phyloP scores from a whole-genome alignment of 2,329 filamentous ascomycete species.

The Leptographium lundbergii region DNA sequence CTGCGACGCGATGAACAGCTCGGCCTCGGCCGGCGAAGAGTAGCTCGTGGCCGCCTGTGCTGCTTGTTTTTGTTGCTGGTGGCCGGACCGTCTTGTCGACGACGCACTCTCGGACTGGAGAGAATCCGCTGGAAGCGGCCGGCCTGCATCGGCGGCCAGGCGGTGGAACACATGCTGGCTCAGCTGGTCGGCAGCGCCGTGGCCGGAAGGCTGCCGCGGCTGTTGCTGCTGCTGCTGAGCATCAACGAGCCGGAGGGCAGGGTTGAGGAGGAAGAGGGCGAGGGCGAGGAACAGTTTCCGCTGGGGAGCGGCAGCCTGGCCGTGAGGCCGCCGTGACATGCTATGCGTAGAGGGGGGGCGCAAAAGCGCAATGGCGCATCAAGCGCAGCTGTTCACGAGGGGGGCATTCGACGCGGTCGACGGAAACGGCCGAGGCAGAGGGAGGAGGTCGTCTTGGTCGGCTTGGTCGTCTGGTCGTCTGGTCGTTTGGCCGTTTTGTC shows the following conservation, averaged over 20 bases:
- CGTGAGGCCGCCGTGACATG: constrained; percentile 54
- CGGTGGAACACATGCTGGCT: neutral
- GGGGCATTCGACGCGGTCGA: neutral
- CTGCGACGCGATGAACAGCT: constrained; percentile 14
- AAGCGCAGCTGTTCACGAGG: neutral
- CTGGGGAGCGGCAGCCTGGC: constrained; percentile 34
- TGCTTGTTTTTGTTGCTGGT: neutral
- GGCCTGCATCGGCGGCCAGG: neutral
- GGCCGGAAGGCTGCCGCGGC: constrained; percentile 8
- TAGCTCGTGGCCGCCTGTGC: constrained; percentile 8
- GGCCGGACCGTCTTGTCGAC: neutral
- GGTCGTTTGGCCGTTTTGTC: too few species aligned
- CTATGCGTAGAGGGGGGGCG: constrained; percentile 16
- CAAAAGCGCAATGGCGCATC: constrained; percentile 10
- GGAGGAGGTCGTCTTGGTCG: neutral
- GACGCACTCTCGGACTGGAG: neutral
- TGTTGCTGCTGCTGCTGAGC: constrained; percentile 50
- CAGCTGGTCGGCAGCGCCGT: neutral
- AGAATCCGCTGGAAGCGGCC: neutral
- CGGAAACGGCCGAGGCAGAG: neutral
- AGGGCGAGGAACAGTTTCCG: constrained; percentile 40
- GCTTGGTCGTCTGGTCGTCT: neutral
- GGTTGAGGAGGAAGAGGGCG: constrained; percentile 44
- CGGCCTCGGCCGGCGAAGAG: constrained; percentile 15
- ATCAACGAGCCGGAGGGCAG: constrained; percentile 41